These are phyloP conservation scores for Hermanozyma aechmeae DNA, from an alignment of 805 yeast genomes.

Conservation along the genomic window DNA sequence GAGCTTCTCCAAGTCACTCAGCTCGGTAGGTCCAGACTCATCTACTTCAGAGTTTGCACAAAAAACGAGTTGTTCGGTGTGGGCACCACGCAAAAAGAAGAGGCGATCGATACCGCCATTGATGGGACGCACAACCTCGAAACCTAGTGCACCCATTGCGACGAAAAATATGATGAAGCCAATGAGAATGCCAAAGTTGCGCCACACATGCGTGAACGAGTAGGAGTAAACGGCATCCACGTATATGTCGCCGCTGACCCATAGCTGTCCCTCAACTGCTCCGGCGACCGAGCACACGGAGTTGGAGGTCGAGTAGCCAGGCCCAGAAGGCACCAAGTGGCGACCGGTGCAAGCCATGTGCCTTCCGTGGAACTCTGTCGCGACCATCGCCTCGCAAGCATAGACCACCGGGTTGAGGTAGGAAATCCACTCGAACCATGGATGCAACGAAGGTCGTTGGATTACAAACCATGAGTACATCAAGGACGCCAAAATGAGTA, in stretches of 20 bases:
- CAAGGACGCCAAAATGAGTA: constrained; percentile 25
- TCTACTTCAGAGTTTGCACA: too few species aligned
- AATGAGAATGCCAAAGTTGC: constrained; percentile 38
- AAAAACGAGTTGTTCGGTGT: too few species aligned
- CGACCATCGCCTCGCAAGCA: not conserved
- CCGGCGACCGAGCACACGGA: not conserved
- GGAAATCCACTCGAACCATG: not conserved
- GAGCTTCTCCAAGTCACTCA: too few species aligned
- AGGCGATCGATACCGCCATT: constrained; percentile 24
- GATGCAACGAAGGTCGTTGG: not conserved
- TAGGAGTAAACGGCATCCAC: constrained; percentile 23
- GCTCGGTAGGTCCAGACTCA: too few species aligned
- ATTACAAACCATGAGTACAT: constrained; percentile 18
- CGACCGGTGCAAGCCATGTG: not conserved
- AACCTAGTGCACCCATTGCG: constrained; percentile 11
- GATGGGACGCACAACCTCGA: constrained; percentile 18
- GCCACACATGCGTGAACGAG: constrained; percentile 34
- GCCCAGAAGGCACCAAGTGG: not conserved
- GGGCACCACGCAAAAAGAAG: constrained; percentile 19
- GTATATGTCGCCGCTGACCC: constrained; percentile 17
- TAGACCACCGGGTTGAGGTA: not conserved
- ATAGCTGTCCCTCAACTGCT: not conserved
- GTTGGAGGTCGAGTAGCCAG: not conserved
- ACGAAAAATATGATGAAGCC: constrained; percentile 33
- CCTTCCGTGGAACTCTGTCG: not conserved